phyloP scores from a whole-genome alignment of 2,329 filamentous ascomycete genomes.

The Diaporthe humulicola region DNA sequence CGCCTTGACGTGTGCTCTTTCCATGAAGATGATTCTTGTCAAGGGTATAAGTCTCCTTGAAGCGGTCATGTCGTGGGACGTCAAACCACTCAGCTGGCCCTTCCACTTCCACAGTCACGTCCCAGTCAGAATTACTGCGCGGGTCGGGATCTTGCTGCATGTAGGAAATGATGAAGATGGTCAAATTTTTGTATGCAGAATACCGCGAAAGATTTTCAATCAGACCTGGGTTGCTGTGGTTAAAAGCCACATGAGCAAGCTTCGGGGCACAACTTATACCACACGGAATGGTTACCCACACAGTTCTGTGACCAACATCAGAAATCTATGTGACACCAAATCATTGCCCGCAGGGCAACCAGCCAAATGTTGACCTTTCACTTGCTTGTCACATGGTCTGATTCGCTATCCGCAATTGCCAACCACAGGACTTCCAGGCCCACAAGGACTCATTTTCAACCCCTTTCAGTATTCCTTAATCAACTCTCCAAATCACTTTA shows the following conservation, averaged over 20 bases:
- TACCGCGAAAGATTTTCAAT: background rate
- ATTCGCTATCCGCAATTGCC: no score
- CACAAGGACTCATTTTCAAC: no score
- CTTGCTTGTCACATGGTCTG: no score
- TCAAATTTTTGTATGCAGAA: background rate
- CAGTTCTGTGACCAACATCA: no score
- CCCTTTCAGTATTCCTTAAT: no score
- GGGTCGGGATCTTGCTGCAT: background rate
- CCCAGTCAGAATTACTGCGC: background rate
- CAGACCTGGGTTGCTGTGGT: background rate
- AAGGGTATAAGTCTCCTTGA: background rate
- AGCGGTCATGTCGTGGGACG: background rate
- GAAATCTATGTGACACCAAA: no score
- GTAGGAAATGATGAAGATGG: background rate
- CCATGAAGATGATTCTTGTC: background rate
- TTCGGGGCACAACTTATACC: background rate
- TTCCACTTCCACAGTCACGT: background rate
- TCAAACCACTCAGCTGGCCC: background rate
- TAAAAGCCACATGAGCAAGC: background rate
- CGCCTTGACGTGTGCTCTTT: background rate
- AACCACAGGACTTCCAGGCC: no score
- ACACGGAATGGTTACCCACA: no score
- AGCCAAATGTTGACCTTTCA: no score
- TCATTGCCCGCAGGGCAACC: no score
- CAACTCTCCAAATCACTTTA: no score